Evolutionary conservation across 805 yeast genomes (phyloP), one percentile per base, ranked within the genome.

Genomic region (Metschnikowia cerradonensis): DNA sequence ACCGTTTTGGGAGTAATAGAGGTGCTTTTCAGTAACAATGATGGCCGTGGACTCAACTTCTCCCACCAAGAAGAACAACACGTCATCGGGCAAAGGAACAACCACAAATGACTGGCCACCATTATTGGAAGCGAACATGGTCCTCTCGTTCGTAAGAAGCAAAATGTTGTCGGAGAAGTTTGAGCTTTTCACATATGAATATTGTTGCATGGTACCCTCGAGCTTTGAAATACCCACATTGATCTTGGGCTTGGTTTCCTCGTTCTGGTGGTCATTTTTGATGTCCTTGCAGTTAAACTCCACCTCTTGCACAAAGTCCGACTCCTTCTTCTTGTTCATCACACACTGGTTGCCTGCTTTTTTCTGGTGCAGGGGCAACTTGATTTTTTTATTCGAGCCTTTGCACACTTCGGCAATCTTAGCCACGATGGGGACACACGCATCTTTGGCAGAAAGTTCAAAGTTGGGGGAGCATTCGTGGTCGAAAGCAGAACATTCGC

Each of bases 1-100:
- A 23, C 96, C 82, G 65, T 91, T 86, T 3, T 64, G 60, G 1
- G 97, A 85, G 20, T 74, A 63, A 59, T 78, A 84, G 14, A 91
- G 68, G 31, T 67, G 68, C 8, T 77, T 75, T 6, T 70, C 59
- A 0, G 90, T 81, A 41, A 83, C 52, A 46, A 83, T 68, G 57
- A 81, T 73, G 33, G 83, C 79, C 37, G 78, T 76, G 52, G 87
- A 82, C 2, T 81, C 76, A 55, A 74, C 73, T 53, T 76, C 78
- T 54, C 94, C 90, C 40, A 81, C 79, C 38, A 72, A 71, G n/a
- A 86, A 73, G n/a, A 78, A 80, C 5, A 76, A 52, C 45, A 86
- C 72, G 14, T 71, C 72, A 15, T 79, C 71, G 7, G 59, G 74
- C 6, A 40, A 55, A 1, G 73, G 69, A 19, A 80, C 65, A 45